Conservation (phyloP, 2,329 filamentous ascomycete genomes). For the Fusarium protoensiforme region DNA sequence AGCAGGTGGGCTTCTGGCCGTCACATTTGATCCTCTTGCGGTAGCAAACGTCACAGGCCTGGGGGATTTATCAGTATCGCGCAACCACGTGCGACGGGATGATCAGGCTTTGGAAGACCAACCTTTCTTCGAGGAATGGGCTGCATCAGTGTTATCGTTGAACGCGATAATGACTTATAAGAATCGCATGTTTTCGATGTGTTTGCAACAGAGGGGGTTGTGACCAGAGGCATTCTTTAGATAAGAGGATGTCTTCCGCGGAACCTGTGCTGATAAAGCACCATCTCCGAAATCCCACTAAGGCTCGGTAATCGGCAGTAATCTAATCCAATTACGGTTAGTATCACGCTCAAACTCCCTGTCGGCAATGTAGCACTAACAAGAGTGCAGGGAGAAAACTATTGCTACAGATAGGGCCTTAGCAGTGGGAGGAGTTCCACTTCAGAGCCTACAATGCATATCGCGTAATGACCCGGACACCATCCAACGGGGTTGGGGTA, state of each 20-base stretch:
- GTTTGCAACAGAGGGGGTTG: not conserved
- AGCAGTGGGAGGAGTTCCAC: not conserved
- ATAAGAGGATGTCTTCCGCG: not conserved
- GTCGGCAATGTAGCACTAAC: too few relatives aligned
- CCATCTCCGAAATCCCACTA: too few relatives aligned
- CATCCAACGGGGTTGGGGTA: too few relatives aligned
- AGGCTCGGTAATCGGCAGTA: not conserved
- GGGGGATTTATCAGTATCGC: not conserved
- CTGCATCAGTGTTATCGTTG: not conserved
- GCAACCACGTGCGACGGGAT: not conserved
- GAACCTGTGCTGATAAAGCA: not conserved
- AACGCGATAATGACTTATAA: too few relatives aligned
- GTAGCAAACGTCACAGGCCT: conserved; percentile 35
- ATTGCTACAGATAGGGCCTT: not conserved
- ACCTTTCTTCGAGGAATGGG: not conserved
- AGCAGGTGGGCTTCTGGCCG: conserved; percentile 13
- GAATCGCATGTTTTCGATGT: not conserved
- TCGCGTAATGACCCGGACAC: not conserved
- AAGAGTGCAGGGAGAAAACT: too few relatives aligned
- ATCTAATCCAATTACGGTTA: not conserved
- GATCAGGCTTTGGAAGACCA: not conserved
- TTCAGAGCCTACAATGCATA: too few relatives aligned
- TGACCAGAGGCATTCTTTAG: not conserved
- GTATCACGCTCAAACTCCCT: not conserved
- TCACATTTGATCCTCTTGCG: conserved; percentile 30